Base-by-base conservation (phyloP, 1,139 yeast genomes). In the Taphrina communis region DNA sequence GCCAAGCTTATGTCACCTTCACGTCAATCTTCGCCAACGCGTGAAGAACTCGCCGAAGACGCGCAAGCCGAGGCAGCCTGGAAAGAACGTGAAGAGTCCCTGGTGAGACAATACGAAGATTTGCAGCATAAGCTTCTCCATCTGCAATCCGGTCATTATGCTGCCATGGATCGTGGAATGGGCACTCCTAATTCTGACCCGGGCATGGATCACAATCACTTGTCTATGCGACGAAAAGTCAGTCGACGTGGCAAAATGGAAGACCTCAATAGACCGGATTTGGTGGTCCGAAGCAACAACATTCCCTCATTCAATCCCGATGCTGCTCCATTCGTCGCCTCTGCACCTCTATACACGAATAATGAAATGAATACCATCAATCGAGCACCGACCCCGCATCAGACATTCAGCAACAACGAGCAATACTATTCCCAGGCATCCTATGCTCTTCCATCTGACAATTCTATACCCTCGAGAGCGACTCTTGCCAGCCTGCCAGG, bases 301-400 rank as follows among this genome's bases (percentile, higher is more conserved):
- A 12, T 55, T 19, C 67, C 67, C 9, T n/a, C 61, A 1, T 63
- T 63, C 61, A 63, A 63, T 46, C 67, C 67, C 7, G 67, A 63
- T 46, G 67, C 67, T 14, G 61, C 61, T 1, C 67, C 67, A 8
- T 63, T 63, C 39, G 61, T 63, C 11, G 67, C 61, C 41, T 44
- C 67, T 25, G 25, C 9, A 19, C 53, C 62, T 14, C 25, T 35
- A 31, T 42, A 42, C 31, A 31, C 46, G 35, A 42, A 44, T 39
- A 46, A 58, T 14, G 62, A 58, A 17, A 53, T 6, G 12, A 36
- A 6, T 21, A 36, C 17, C 9, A 31, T 11, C 25, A 9, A 9
- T 19, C 12, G 58, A 17, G 36, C 21, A 53, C 58, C 58, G 6
- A 17, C 58, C 2, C 41, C 41, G 35, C 58, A 35, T 14, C 41